phyloP scores from a whole-genome alignment of 2,329 filamentous ascomycete genomes.

The Fusarium pseudocircinatum region DNA sequence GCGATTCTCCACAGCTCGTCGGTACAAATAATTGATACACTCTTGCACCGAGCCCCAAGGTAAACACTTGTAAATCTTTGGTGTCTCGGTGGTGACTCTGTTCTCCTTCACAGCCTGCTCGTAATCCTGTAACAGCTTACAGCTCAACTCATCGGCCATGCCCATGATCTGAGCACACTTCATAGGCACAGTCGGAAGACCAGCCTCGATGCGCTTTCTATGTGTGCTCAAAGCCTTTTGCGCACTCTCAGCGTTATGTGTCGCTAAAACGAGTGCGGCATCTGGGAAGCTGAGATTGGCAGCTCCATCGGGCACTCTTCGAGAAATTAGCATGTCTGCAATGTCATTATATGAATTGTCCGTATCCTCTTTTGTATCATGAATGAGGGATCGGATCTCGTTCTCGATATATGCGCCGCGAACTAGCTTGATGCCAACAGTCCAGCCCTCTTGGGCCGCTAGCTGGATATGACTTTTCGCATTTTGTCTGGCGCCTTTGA shows the following conservation, averaged over 20 bases:
- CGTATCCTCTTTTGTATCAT: slow-evolving; percentile 62
- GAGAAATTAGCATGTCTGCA: slow-evolving; percentile 56
- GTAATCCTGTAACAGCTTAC: slow-evolving; percentile 55
- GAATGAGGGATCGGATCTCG: slow-evolving; percentile 60
- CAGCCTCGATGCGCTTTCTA: slow-evolving; percentile 48
- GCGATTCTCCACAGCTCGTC: slow-evolving; percentile 52
- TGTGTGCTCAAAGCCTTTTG: slow-evolving; percentile 56
- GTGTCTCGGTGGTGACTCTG: slow-evolving; percentile 29
- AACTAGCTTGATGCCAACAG: slow-evolving; percentile 64
- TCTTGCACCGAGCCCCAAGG: slow-evolving; percentile 53
- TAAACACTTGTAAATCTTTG: slow-evolving; percentile 49
- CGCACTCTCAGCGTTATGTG: slow-evolving; percentile 58
- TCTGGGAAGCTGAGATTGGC: slow-evolving; percentile 50
- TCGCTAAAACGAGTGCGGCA: slow-evolving; percentile 61
- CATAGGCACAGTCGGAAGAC: slow-evolving; percentile 47
- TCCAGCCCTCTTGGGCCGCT: slow-evolving; percentile 60
- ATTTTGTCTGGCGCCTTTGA: slow-evolving; percentile 56
- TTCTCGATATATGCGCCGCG: slow-evolving; percentile 64
- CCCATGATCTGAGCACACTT: slow-evolving; percentile 65
- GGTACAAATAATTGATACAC: slow-evolving; percentile 51
- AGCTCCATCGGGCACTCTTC: slow-evolving; percentile 31
- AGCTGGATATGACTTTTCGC: slow-evolving; percentile 57
- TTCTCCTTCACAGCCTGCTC: slow-evolving; percentile 28
- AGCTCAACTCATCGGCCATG: slow-evolving; percentile 67
- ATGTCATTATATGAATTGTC: slow-evolving; percentile 61